Percentiles rank a stretch among this genome's conserved stretches.
These are phyloP conservation scores for Boletus reticuloceps DNA, from an alignment of 768 basidiomycete species.

Conservation along the genomic window DNA sequence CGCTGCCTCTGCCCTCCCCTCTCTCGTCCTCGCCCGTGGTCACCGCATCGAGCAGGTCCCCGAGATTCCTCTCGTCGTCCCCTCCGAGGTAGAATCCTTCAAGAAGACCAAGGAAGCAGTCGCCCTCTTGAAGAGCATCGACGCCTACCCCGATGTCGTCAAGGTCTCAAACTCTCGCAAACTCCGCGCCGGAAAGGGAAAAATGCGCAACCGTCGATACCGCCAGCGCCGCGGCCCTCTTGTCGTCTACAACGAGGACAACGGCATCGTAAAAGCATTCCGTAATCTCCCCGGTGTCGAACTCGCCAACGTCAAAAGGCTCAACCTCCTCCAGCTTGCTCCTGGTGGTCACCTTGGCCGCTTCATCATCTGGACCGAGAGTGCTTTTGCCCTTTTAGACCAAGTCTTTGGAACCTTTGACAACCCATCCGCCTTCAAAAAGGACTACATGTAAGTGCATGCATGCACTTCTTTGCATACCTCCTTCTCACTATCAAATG, in stretches of 20 bases:
- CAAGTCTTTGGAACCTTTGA: constrained; percentile 95
- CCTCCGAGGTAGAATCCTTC: constrained; percentile 77
- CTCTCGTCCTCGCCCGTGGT: constrained; percentile 97
- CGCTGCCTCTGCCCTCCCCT: constrained; percentile 92
- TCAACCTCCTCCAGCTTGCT: constrained; percentile 98
- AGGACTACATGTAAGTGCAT: constrained; percentile 72
- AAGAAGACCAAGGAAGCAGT: constrained; percentile 98
- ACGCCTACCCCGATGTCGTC: constrained; percentile 89
- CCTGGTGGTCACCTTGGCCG: constrained; percentile 99
- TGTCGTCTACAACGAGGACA: constrained; percentile 95
- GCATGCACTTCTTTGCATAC: not conserved
- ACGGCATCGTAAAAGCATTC: constrained; percentile 98
- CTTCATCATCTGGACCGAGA: constrained; percentile 99
- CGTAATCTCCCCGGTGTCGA: constrained; percentile 99
- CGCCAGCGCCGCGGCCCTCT: constrained; percentile 97
- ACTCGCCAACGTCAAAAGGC: constrained; percentile 86
- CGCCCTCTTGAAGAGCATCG: constrained; percentile 83
- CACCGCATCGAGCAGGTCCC: constrained; percentile 97
- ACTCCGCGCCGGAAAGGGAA: constrained; percentile 95
- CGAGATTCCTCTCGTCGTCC: constrained; percentile 93
- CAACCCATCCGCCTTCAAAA: constrained; percentile 82
- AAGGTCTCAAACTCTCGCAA: constrained; percentile 98
- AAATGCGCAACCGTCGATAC: constrained; percentile 94
- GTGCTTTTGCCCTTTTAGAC: constrained; percentile 89
- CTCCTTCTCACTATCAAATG: not conserved